Conservation (phyloP, 495 filamentous ascomycete genomes). For the Xylaria sp. region DNA sequence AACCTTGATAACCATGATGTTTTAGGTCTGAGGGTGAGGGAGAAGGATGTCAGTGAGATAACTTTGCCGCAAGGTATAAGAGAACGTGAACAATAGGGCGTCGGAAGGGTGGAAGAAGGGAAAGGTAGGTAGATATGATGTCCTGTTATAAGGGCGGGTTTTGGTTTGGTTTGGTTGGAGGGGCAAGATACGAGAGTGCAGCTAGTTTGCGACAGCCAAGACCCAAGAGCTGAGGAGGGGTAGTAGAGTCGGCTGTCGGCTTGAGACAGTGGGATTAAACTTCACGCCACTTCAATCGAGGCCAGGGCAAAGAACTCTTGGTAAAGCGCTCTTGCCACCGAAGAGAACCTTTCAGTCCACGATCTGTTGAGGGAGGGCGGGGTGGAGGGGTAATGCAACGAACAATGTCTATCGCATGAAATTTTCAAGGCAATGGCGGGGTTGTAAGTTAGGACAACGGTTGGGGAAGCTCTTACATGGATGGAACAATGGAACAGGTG, state of each 20-base stretch:
- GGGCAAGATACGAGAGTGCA: not conserved
- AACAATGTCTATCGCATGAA: constrained; percentile 15
- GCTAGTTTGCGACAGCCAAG: constrained; percentile 6
- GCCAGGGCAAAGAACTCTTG: not conserved
- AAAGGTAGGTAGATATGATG: not conserved
- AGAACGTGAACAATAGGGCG: not conserved
- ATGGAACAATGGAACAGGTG: constrained; percentile 13
- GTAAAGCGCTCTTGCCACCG: not conserved
- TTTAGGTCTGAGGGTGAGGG: constrained; percentile 32
- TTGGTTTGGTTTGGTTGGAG: too few relatives aligned
- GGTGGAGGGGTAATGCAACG: constrained; percentile 26
- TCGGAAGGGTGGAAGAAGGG: not conserved
- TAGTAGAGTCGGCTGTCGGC: not conserved
- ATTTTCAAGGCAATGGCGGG: constrained; percentile 29
- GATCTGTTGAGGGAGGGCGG: not conserved
- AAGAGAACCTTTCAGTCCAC: constrained; percentile 10
- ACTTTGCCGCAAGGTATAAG: not conserved
- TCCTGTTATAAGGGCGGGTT: not conserved
- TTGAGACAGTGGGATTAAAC: not conserved
- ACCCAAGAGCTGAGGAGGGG: constrained; percentile 17
- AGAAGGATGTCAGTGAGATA: constrained; percentile 17
- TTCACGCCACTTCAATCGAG: constrained; percentile 7
- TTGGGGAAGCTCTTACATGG: constrained; percentile 29
- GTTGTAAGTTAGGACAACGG: not conserved
- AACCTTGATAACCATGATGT: constrained; percentile 66